Evolutionary conservation across 352 stramenopile genomes (phyloP), one percentile per base, ranked within the genome.

Genomic region (Pythium coloratum): DNA sequence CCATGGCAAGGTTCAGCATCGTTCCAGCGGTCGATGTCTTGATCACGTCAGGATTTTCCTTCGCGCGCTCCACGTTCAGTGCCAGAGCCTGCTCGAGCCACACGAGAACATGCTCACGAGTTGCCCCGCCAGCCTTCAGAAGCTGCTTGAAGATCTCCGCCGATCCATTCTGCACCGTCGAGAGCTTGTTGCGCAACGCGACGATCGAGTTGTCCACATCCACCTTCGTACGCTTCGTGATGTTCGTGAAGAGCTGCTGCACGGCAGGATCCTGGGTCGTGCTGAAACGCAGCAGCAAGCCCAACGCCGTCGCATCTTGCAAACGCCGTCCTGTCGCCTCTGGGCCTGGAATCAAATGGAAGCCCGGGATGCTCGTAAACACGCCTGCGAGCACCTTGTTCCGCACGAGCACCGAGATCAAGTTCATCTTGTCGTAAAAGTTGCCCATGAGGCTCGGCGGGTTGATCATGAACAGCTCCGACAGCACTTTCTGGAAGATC

Each of bases 241-340:
- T 88, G 67, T 95, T 93, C 7, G 78, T 67, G 46, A 95, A 95
- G 80, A 95, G 86, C 64, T 95, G 84, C 64, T 84, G 77, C 6
- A 95, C 79, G 0, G 78, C 81, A 6, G 86, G 84, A 61, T 93
- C 86, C 36, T 90, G 76, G 1, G 74, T 73, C n/a, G 75, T 86
- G 51, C 83, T 90, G 67, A 93, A 92, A 36, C 86, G 86, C 38
- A 93, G 69, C 20, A 95, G 54, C 33, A 95, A 73, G 0, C 86
- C 86, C 10, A 95, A 65, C n/a, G 84, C 86, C 16, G 86, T 95
- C 0, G 84, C 83, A 66, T 95, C 84, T 66, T 95, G 84, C 9
- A 95, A 71, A 0, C 84, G 78, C 33, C 84, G 80, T 14, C 86
- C 86, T 0, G 84, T 92, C 59, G 86, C 80, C 14, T 85, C 78